These are phyloP conservation scores for Blastosporella zonata DNA, from an alignment of 1,284 basidiomycete species.

Conservation along the genomic window DNA sequence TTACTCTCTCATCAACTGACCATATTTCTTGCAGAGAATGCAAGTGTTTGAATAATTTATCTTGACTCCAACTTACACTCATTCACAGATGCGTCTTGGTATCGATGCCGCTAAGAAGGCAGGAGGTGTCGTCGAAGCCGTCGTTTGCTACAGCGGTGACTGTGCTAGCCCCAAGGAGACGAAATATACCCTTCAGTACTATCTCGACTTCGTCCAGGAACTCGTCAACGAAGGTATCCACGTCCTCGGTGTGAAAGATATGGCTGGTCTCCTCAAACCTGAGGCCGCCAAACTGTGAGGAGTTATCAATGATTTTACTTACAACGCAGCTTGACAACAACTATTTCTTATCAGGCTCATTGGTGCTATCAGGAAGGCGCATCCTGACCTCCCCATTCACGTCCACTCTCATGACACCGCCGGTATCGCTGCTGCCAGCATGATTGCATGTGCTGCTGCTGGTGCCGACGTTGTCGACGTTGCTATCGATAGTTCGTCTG, in stretches of 20 bases:
- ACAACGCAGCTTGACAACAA: slow-evolving; percentile 1
- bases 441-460: slow-evolving; percentile 94
- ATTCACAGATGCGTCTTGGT: slow-evolving; percentile 83
- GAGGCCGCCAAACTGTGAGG: slow-evolving; percentile 84
- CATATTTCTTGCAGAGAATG: slow-evolving; percentile 52
- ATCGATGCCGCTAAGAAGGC: slow-evolving; percentile 99
- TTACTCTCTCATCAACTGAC: slow-evolving; percentile 10
- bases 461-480: slow-evolving; percentile 99
- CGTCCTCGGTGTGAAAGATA: slow-evolving; percentile 98
- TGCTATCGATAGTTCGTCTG: slow-evolving; percentile 87
- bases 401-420: slow-evolving; percentile 99
- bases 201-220: slow-evolving; percentile 93
- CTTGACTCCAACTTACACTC: background rate
- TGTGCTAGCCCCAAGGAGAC: slow-evolving; percentile 93
- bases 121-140: slow-evolving; percentile 96
- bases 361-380: slow-evolving; percentile 90
- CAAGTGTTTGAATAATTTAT: slow-evolving; percentile 29
- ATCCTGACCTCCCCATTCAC: slow-evolving; percentile 98
- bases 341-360: slow-evolving; percentile 62
- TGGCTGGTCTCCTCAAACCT: slow-evolving; percentile 98
- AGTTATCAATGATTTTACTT: slow-evolving; percentile 6
- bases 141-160: slow-evolving; percentile 99
- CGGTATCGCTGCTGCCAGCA: slow-evolving; percentile 94
- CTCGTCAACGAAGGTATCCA: slow-evolving; percentile 96
- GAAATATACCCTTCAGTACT: slow-evolving; percentile 99